Conservation (phyloP, 2,329 filamentous ascomycete genomes). For the Neofusicoccum laricinum region DNA sequence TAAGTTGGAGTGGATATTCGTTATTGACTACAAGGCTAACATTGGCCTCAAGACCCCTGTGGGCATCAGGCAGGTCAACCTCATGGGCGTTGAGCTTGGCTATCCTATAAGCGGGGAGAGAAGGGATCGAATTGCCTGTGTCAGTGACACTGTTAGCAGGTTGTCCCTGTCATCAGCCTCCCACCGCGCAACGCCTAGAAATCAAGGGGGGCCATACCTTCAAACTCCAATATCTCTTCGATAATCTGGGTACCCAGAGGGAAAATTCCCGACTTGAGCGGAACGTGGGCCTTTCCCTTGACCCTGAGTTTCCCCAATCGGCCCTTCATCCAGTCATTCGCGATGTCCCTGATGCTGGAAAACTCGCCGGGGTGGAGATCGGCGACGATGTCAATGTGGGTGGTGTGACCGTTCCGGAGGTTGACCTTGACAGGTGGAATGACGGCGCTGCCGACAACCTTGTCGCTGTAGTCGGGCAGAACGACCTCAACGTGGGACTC, state of each 20-base stretch:
- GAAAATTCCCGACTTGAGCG: conserved; percentile 75
- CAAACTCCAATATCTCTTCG: conserved; percentile 71
- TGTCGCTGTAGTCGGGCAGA: conserved; percentile 77
- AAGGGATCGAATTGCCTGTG: conserved; percentile 62
- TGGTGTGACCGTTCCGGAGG: conserved; percentile 74
- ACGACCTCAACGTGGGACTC: conserved; percentile 72
- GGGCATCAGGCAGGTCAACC: conserved; percentile 51
- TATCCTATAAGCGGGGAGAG: conserved; percentile 79
- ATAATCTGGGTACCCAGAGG: conserved; percentile 74
- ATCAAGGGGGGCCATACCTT: conserved; percentile 73
- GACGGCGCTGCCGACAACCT: conserved; percentile 71
- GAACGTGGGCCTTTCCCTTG: conserved; percentile 69
- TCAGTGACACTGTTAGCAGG: conserved; percentile 15
- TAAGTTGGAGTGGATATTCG: conserved; percentile 72
- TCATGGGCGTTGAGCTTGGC: conserved; percentile 78
- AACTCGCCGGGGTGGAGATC: conserved; percentile 74
- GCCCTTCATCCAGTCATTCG: conserved; percentile 85
- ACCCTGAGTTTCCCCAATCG: conserved; percentile 69
- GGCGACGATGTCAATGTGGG: conserved; percentile 73
- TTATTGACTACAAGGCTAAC: conserved; percentile 71
- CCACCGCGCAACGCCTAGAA: conserved; percentile 40
- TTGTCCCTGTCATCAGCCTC: conserved; percentile 49
- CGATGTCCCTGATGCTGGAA: conserved; percentile 73
- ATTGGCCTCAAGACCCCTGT: conserved; percentile 74
- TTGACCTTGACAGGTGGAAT: conserved; percentile 74